Conservation (phyloP, 352 stramenopile genomes). For the Phytophthora citricola region DNA sequence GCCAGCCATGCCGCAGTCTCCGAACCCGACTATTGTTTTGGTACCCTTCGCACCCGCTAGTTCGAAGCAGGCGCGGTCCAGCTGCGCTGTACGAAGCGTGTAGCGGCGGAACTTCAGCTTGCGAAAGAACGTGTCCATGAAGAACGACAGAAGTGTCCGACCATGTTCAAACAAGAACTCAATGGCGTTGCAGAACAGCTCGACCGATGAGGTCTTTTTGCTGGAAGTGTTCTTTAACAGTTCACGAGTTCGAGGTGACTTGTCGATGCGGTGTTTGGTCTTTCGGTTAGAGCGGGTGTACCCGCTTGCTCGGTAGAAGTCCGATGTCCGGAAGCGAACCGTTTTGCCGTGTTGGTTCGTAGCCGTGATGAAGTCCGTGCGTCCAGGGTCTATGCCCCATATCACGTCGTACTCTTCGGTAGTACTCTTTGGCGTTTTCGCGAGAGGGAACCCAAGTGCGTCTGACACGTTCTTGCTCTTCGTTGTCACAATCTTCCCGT, state of each 20-base stretch:
- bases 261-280: conserved; percentile 11
- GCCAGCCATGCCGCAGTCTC: conserved; percentile 5
- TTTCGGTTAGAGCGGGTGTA: conserved; percentile 8
- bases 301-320: conserved; percentile 3
- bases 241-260: conserved; percentile 3
- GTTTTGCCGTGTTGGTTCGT: neutral
- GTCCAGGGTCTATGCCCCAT: neutral
- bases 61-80: neutral
- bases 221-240: neutral
- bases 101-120: neutral
- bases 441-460: neutral
- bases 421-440: neutral
- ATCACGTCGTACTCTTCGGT: neutral
- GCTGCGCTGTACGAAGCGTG: neutral
- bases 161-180: neutral
- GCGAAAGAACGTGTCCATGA: neutral
- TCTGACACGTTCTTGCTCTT: conserved; percentile 1
- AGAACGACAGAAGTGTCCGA: neutral
- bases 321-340: neutral
- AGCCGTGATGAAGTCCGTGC: conserved; percentile 1
- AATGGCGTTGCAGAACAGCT: neutral
- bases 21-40: conserved; percentile 2
- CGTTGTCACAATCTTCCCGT: neutral
- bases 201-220: conserved; percentile 9
- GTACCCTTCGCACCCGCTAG: conserved; percentile 1